Evolutionary conservation across 768 basidiomycete species (phyloP), one percentile per base, ranked within the genome.

Genomic region (Leccinum pellstonianum): DNA sequence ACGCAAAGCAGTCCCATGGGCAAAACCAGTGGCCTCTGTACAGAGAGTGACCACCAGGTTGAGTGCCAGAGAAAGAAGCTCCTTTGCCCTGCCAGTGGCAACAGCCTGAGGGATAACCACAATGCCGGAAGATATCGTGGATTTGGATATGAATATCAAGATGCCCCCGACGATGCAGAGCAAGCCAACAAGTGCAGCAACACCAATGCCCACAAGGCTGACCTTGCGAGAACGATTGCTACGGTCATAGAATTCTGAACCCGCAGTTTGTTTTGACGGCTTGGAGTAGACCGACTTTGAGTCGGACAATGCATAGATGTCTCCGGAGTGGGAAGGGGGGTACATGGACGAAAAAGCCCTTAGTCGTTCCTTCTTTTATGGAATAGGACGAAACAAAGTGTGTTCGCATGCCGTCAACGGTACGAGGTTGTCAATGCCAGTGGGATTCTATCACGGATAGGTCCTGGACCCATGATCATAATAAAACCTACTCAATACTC

Each of bases 241-340:
- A 46, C 65, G 66, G 55, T 73, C 70, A 43, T 70, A 73, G 49
- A 70, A 71, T 25, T 73, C 66, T 52, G 64, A 62, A 4, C 70
- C 63, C 6, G 70, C 57, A 5, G 64, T 68, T 23, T 63, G 66
- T 52, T 57, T 71, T 23, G 50, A 47, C 25, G 33, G 55, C 50
- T 65, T 63, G 59, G 64, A 64, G 41, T 59, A 9, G 17, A 70
- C 59, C n/a, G 63, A 61, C 53, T 69, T 68, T 10, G 62, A 71
- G 62, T 65, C 69, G 17, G 61, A 51, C 1, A 59, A 47, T 2
- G 62, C 57, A 46, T 57, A 52, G 43, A 56, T 64, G 56, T 60
- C 52, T 56, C 60, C 62, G 46, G 23, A 35, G 14, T 37, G 9
- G 53, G 11, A 7, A 33, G 25, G 53, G 33, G 54, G 23, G 15